Conservation (phyloP, 345 rosid species). For the Eucalyptus pauciflora region DNA sequence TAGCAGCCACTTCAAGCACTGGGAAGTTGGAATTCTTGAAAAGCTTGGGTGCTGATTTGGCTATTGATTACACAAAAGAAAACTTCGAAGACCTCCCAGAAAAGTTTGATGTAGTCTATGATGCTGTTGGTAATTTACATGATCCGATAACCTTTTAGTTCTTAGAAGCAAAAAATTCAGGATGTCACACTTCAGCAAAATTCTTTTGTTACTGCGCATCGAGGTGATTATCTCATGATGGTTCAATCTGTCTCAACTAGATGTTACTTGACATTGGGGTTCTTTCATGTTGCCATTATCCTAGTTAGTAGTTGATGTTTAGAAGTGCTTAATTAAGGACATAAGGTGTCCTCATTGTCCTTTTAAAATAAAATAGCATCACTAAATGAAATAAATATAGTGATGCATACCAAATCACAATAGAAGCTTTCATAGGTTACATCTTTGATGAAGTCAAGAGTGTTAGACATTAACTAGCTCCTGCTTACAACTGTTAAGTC, state of each 20-base stretch:
- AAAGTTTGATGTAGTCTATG: conserved; percentile 72
- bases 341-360: background rate
- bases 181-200: background rate
- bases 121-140: conserved; percentile 62
- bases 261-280: background rate
- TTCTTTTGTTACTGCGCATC: background rate
- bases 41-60: conserved; percentile 85
- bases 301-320: background rate
- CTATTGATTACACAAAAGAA: conserved; percentile 83
- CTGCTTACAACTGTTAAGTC: background rate
- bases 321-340: background rate
- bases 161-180: background rate
- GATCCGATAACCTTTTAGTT: background rate
- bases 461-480: background rate
- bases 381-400: background rate
- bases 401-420: background rate
- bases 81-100: conserved; percentile 73
- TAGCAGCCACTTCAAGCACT: conserved; percentile 84
- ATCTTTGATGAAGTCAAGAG: background rate
- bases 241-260: background rate
- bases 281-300: background rate
- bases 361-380: background rate
- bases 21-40: conserved; percentile 57
- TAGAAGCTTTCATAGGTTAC: background rate
- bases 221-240: background rate